Conservation (phyloP, 108 stramenopile genomes). For the Nitzschia inconspicua region DNA sequence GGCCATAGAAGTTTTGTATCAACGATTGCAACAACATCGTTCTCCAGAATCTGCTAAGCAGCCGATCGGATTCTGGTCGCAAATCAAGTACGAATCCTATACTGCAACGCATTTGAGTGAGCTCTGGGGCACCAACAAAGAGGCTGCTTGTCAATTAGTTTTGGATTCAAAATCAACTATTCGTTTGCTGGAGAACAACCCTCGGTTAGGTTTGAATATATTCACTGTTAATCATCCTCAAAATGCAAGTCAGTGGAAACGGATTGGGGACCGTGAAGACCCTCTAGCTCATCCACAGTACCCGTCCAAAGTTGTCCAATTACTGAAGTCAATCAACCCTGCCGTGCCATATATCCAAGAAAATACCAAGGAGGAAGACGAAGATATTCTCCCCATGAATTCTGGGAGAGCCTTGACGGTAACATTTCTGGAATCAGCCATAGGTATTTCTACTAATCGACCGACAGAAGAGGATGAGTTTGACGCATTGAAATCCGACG, state of each 20-base stretch:
- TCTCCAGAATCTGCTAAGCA: slow-evolving; percentile 6
- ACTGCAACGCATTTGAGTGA: slow-evolving; percentile 81
- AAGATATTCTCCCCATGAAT: slow-evolving; percentile 53
- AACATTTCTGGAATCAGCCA: slow-evolving; percentile 76
- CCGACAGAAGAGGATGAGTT: slow-evolving; percentile 43
- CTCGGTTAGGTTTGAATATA: slow-evolving; percentile 73
- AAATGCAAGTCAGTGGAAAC: slow-evolving; percentile 70
- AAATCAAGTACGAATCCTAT: slow-evolving; percentile 86
- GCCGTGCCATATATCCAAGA: slow-evolving; percentile 8
- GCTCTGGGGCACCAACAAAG: slow-evolving; percentile 65
- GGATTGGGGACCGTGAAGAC: slow-evolving; percentile 51
- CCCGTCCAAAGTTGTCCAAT: slow-evolving; percentile 62
- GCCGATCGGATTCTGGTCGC: slow-evolving; percentile 64
- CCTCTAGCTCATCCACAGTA: slow-evolving; percentile 59
- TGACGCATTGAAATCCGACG: slow-evolving; percentile 28
- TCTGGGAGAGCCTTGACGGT: slow-evolving; percentile 81
- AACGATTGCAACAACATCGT: slow-evolving; percentile 35
- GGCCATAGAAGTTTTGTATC: slow-evolving; percentile 65
- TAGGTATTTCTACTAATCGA: slow-evolving; percentile 77
- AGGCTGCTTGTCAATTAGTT: slow-evolving; percentile 60
- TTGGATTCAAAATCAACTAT: slow-evolving; percentile 57
- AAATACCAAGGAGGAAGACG: slow-evolving; percentile 11
- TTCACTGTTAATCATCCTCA: slow-evolving; percentile 81
- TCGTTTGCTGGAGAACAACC: slow-evolving; percentile 71
- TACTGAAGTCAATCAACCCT: slow-evolving; percentile 65